These are phyloP conservation scores for Pisolithus microcarpus DNA, from an alignment of 768 basidiomycete genomes.

Conservation along the genomic window DNA sequence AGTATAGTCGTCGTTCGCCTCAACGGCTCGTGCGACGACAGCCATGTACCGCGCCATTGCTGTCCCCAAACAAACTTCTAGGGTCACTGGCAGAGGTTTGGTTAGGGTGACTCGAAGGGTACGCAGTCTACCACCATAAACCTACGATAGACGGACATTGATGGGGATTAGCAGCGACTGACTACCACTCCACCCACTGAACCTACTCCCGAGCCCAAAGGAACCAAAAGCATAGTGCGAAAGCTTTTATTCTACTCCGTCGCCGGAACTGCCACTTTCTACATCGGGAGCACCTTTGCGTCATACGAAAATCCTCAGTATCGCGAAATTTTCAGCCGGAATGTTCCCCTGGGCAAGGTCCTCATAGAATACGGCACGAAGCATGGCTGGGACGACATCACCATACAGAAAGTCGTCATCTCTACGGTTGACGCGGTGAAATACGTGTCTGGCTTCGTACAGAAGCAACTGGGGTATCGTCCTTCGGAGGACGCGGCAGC, in stretches of 20 bases:
- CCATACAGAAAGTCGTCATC: slow-evolving; percentile 51
- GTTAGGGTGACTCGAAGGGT: slow-evolving; percentile 57
- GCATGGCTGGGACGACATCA: slow-evolving; percentile 71
- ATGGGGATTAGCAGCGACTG: slow-evolving; percentile 41
- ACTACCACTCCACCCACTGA: slow-evolving; percentile 35
- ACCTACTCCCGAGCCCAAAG: slow-evolving; percentile 33
- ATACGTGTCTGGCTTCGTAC: slow-evolving; percentile 44
- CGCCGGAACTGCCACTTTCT: slow-evolving; percentile 67
- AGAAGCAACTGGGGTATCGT: slow-evolving; percentile 37
- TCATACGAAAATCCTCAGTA: slow-evolving; percentile 74
- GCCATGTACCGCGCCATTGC: slow-evolving; percentile 50
- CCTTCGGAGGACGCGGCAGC: slow-evolving; percentile 27
- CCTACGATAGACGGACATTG: neutral
- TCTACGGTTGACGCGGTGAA: slow-evolving; percentile 43
- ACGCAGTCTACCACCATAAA: slow-evolving; percentile 20
- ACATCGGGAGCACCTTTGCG: slow-evolving; percentile 71
- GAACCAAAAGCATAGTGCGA: slow-evolving; percentile 49
- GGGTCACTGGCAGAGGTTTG: slow-evolving; percentile 38
- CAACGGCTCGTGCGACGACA: slow-evolving; percentile 3
- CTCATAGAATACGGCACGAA: slow-evolving; percentile 79
- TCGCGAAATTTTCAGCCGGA: slow-evolving; percentile 78
- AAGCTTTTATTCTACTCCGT: slow-evolving; percentile 62
- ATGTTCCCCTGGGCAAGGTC: slow-evolving; percentile 69
- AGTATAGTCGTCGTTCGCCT: neutral
- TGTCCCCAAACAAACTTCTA: slow-evolving; percentile 46